These are phyloP conservation scores for Eimeria sp. DNA, from an alignment of 169 alveolate genomes.

Conservation along the genomic window DNA sequence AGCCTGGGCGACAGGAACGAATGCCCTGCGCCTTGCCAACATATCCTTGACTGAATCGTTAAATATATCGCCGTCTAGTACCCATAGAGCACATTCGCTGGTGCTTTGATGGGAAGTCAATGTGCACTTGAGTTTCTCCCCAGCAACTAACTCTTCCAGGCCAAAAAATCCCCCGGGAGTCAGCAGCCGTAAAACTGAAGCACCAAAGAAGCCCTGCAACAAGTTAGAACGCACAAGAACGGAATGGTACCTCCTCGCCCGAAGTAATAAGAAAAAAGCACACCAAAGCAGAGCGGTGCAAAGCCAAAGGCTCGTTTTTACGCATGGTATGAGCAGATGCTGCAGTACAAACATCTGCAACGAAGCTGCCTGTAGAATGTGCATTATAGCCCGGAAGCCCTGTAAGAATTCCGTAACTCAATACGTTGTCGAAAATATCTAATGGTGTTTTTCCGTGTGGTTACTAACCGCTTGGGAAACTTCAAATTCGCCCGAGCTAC, in stretches of 20 bases:
- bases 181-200: constrained; percentile 45
- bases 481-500: constrained; percentile 79
- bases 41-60: constrained; percentile 67
- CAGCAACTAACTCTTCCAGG: constrained; percentile 74
- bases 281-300: not conserved
- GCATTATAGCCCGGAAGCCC: not conserved
- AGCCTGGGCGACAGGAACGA: constrained; percentile 63
- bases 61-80: constrained; percentile 58
- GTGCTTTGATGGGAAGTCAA: constrained; percentile 49
- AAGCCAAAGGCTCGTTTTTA: not conserved
- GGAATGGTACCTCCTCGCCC: not conserved
- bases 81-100: constrained; percentile 77
- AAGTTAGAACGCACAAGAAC: not conserved
- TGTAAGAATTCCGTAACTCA: not conserved
- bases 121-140: constrained; percentile 51
- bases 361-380: not conserved
- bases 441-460: not conserved
- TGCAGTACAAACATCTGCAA: not conserved
- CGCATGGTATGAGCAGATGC: not conserved
- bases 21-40: constrained; percentile 59
- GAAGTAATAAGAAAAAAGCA: not conserved
- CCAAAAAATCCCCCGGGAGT: constrained; percentile 77
- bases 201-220: constrained; percentile 81
- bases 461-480: constrained; percentile 77
- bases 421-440: not conserved